Percentiles rank a stretch among this genome's conserved stretches.
Conservation (phyloP, 768 basidiomycete species). For the Tylopilus intermedius region DNA sequence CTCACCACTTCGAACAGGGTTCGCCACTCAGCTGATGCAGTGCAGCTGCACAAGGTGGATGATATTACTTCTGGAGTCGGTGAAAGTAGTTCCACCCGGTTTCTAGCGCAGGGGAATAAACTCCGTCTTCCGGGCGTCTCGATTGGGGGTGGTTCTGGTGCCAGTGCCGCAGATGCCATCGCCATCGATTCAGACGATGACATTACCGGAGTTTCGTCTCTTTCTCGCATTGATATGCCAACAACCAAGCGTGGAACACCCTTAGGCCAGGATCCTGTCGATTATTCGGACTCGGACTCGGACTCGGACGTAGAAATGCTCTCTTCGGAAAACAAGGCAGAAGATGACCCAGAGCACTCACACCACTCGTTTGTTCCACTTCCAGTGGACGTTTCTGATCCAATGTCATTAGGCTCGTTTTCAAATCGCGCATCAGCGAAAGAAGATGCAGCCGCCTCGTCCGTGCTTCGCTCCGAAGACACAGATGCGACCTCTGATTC, state of each 20-base stretch:
- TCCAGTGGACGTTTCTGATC: not conserved
- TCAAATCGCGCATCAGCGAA: not conserved
- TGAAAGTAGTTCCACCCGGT: not conserved
- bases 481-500: conserved; percentile 3
- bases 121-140: not conserved
- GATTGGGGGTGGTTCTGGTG: conserved; percentile 6
- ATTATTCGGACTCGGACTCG: conserved; percentile 10
- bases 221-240: not conserved
- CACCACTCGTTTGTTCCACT: not conserved
- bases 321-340: conserved; percentile 7
- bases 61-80: not conserved
- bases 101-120: not conserved
- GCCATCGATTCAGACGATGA: conserved; percentile 21
- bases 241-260: not conserved
- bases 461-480: not conserved
- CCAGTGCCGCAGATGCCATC: conserved; percentile 18
- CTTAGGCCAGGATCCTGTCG: not conserved
- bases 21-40: conserved; percentile 2
- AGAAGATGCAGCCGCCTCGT: not conserved
- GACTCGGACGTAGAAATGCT: conserved; percentile 12
- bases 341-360: not conserved
- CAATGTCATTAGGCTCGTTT: not conserved
- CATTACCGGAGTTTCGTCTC: not conserved
- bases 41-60: not conserved
- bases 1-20: conserved; percentile 19